Evolutionary conservation across 805 yeast species (phyloP).

Genomic region (Torulaspora indica): DNA sequence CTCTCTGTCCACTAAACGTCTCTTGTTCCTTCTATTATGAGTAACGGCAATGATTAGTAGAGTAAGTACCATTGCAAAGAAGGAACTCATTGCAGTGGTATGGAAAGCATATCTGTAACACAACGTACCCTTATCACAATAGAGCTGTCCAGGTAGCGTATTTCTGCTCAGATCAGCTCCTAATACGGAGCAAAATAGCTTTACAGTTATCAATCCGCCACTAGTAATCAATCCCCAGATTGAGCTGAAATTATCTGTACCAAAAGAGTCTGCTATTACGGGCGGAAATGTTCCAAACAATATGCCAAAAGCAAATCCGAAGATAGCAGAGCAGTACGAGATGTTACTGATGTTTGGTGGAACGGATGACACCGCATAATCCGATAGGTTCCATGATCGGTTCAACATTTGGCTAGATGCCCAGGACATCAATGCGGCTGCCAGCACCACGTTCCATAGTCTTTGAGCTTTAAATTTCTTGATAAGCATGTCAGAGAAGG

Average conservation of each 20-base stretch:
- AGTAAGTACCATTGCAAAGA: constrained; percentile 19
- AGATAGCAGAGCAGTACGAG: constrained; percentile 47
- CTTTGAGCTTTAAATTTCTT: constrained; percentile 52
- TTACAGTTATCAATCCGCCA: constrained; percentile 58
- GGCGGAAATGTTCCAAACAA: constrained; percentile 74
- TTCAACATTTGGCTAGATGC: constrained; percentile 35
- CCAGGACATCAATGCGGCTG: constrained; percentile 36
- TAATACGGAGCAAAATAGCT: constrained; percentile 49
- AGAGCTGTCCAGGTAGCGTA: constrained; percentile 40
- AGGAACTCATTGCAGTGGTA: constrained; percentile 26
- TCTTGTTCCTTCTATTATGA: constrained; percentile 4
- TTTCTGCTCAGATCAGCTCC: constrained; percentile 50
- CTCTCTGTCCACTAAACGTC: background rate
- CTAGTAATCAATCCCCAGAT: constrained; percentile 73
- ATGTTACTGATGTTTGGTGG: constrained; percentile 40
- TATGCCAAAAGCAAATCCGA: constrained; percentile 67
- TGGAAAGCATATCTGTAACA: constrained; percentile 48
- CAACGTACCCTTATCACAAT: constrained; percentile 41
- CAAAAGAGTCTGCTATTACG: constrained; percentile 66
- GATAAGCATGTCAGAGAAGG: constrained; percentile 56
- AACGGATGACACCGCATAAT: constrained; percentile 3
- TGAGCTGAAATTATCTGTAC: constrained; percentile 62
- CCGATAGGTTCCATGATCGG: background rate
- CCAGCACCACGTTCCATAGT: constrained; percentile 54
- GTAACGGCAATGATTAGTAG: constrained; percentile 20